These are phyloP conservation scores for Phytophthora fragariae DNA, from an alignment of 352 stramenopile genomes.

Conservation along the genomic window DNA sequence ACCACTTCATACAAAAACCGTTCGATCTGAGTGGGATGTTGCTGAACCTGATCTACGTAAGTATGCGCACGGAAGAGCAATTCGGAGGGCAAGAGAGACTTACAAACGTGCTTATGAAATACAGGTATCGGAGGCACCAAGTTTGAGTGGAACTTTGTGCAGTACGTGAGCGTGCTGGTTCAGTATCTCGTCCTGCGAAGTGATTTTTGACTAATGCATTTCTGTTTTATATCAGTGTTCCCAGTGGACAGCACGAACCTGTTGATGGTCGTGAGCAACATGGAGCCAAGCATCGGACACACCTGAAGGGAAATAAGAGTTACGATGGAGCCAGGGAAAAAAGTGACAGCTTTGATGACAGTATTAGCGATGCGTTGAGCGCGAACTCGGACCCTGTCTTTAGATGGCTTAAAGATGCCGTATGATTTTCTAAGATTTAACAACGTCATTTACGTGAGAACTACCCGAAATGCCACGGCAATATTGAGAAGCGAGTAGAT, in stretches of 20 bases:
- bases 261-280: slow-evolving; percentile 2
- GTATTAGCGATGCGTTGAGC: slow-evolving; percentile 44
- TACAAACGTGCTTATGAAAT: not conserved
- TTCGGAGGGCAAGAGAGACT: not conserved
- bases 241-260: slow-evolving; percentile 21
- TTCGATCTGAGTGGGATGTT: slow-evolving; percentile 56
- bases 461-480: slow-evolving; percentile 51
- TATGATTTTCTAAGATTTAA: slow-evolving; percentile 36
- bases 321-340: slow-evolving; percentile 5
- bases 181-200: not conserved
- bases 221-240: slow-evolving; percentile 27
- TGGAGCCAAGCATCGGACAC: not conserved
- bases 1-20: slow-evolving; percentile 74
- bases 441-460: slow-evolving; percentile 19
- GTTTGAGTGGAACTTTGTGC: slow-evolving; percentile 75
- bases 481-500: slow-evolving; percentile 82
- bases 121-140: slow-evolving; percentile 22
- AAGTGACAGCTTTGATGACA: slow-evolving; percentile 26
- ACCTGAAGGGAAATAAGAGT: slow-evolving; percentile 15
- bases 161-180: slow-evolving; percentile 40
- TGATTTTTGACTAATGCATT: slow-evolving; percentile 5
- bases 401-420: slow-evolving; percentile 61
- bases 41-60: slow-evolving; percentile 33
- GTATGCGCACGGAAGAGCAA: not conserved
- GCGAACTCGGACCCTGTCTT: slow-evolving; percentile 62